A percentile compares a stretch with the other conserved stretches of the same genome.
Evolutionary conservation across 2,329 filamentous ascomycete species (phyloP).

Genomic region (Penicillium griseofulvum): DNA sequence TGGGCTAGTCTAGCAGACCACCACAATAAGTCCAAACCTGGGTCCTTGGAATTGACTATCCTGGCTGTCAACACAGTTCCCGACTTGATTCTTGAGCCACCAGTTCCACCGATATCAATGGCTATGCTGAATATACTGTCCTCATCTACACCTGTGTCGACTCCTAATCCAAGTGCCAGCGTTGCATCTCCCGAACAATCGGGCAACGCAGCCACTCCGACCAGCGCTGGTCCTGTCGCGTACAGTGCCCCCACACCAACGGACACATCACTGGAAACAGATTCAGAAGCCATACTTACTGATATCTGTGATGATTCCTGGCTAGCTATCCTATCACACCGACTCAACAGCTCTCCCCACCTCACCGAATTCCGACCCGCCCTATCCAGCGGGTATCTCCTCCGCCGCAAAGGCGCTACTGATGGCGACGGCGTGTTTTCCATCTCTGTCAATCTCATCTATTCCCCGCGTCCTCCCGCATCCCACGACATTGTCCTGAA

Average conservation of each 20-base stretch:
- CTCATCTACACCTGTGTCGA: constrained; percentile 40
- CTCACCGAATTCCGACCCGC: constrained; percentile 44
- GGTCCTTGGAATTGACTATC: constrained; percentile 38
- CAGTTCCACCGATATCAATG: constrained; percentile 32
- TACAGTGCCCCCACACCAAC: constrained; percentile 40
- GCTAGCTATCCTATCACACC: constrained; percentile 55
- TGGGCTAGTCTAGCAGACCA: constrained; percentile 40
- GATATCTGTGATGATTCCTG: constrained; percentile 61
- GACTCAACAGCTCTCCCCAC: constrained; percentile 41
- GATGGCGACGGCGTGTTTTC: constrained; percentile 43
- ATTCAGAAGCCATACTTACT: constrained; percentile 56
- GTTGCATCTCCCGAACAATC: constrained; percentile 44
- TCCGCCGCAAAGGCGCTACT: constrained; percentile 44
- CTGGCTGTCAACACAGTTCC: constrained; percentile 36
- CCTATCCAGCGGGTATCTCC: constrained; percentile 47
- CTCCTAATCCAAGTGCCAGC: constrained; percentile 36
- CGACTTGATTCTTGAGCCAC: constrained; percentile 36
- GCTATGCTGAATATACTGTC: constrained; percentile 33
- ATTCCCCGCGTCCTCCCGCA: constrained; percentile 30
- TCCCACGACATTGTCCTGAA: constrained; percentile 39
- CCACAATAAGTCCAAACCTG: constrained; percentile 36
- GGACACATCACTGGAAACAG: constrained; percentile 41
- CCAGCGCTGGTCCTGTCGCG: constrained; percentile 29
- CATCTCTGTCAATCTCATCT: constrained; percentile 44
- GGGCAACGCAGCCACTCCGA: constrained; percentile 41